These are phyloP conservation scores for Carpinus fangiana DNA, from an alignment of 306 rosid species.

Conservation along the genomic window DNA sequence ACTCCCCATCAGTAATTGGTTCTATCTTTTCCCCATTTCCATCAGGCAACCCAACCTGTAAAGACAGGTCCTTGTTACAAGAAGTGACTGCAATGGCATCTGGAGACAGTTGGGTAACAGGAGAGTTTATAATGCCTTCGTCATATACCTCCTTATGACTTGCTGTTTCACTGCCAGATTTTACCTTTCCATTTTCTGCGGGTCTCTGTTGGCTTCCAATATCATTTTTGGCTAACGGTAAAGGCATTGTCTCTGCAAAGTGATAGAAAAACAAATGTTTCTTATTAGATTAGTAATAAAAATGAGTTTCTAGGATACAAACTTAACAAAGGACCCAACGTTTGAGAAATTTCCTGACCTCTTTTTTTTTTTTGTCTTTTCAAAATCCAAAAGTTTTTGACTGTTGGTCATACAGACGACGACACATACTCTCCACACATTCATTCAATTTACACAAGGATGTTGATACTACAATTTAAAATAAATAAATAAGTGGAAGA, in stretches of 20 bases:
- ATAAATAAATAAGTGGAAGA: background rate
- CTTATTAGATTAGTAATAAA: constrained; percentile 10
- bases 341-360: background rate
- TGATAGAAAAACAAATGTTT: constrained; percentile 18
- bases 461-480: constrained; percentile 5
- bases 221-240: constrained; percentile 37
- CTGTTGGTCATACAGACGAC: background rate
- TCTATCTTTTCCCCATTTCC: constrained; percentile 15
- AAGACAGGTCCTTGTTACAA: constrained; percentile 34
- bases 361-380: background rate
- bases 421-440: background rate
- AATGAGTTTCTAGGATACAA: background rate
- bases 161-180: constrained; percentile 30
- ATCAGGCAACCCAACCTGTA: constrained; percentile 27
- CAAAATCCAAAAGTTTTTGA: background rate
- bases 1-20: constrained; percentile 13
- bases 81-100: constrained; percentile 31
- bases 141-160: constrained; percentile 29
- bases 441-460: background rate
- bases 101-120: constrained; percentile 30
- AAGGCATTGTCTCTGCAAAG: constrained; percentile 46
- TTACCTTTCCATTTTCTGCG: constrained; percentile 25
- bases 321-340: constrained; percentile 9
- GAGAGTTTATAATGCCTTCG: constrained; percentile 41
- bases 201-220: constrained; percentile 27